Conservation (phyloP, 164 flowering plant species). For the Platanus orientalis region DNA sequence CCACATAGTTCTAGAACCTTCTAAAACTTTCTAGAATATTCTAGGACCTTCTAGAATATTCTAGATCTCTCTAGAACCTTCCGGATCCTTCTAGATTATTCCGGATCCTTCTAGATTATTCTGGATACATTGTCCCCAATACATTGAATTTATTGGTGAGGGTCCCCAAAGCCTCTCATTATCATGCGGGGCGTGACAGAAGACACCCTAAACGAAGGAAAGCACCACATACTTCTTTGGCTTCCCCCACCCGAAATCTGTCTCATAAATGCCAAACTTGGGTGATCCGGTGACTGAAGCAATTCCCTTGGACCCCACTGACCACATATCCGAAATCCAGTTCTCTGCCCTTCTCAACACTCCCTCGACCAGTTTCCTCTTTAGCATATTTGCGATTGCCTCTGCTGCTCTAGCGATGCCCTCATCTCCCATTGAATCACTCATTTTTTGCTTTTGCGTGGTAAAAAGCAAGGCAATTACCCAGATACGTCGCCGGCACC, state of each 20-base stretch:
- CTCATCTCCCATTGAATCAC: slow-evolving; percentile 17
- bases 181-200: too few species aligned
- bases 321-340: not conserved
- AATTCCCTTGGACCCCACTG: not conserved
- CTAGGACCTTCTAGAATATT: too few species aligned
- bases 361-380: not conserved
- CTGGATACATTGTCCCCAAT: too few species aligned
- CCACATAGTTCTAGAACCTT: too few species aligned
- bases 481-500: slow-evolving; percentile 24
- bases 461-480: slow-evolving; percentile 19
- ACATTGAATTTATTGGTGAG: too few species aligned
- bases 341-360: slow-evolving; percentile 5
- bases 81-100: too few species aligned
- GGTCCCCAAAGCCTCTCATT: too few species aligned
- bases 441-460: not conserved
- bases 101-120: too few species aligned
- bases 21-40: too few species aligned
- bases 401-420: slow-evolving; percentile 22
- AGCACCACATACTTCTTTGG: slow-evolving; percentile 36
- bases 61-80: too few species aligned
- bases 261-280: slow-evolving; percentile 29
- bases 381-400: slow-evolving; percentile 15
- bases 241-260: slow-evolving; percentile 47
- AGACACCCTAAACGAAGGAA: too few species aligned
- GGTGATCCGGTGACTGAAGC: slow-evolving; percentile 39